Percentiles rank a stretch among this genome's conserved stretches.
phyloP scores from a whole-genome alignment of 805 yeast species.

The Suhomyces prunicola region DNA sequence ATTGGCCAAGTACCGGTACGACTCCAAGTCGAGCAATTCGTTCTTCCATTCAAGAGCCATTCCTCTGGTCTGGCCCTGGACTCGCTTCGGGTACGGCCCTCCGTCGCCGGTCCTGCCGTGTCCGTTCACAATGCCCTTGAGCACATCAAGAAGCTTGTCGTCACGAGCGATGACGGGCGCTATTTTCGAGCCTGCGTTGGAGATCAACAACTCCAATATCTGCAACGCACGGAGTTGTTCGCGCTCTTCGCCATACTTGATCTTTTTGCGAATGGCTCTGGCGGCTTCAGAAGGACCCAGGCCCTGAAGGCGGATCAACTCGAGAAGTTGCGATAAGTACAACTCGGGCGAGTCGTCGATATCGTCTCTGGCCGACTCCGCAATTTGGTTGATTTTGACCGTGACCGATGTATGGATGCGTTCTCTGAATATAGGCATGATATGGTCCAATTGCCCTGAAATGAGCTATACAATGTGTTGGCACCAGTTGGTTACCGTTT shows the following conservation, averaged over 20 bases:
- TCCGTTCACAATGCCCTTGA: conserved; percentile 49
- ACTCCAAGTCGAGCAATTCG: conserved; percentile 49
- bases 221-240: conserved; percentile 66
- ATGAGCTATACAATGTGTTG: not conserved
- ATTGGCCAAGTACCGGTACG: conserved; percentile 46
- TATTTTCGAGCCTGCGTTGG: conserved; percentile 43
- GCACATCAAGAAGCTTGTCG: conserved; percentile 60
- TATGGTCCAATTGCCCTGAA: not conserved
- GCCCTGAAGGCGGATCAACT: conserved; percentile 43
- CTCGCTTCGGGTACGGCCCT: conserved; percentile 35
- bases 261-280: conserved; percentile 79
- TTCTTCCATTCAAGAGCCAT: conserved; percentile 67
- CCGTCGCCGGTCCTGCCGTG: conserved; percentile 31
- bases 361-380: conserved; percentile 42
- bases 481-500: not conserved
- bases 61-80: conserved; percentile 45
- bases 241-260: conserved; percentile 72
- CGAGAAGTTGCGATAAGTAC: conserved; percentile 57
- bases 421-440: conserved; percentile 48
- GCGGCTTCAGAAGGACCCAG: conserved; percentile 71
- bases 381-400: conserved; percentile 53
- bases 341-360: conserved; percentile 36
- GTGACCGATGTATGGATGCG: conserved; percentile 73
- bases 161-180: conserved; percentile 58
- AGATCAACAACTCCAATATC: conserved; percentile 36